Conservation (phyloP, 1,284 basidiomycete species). For the Sanghuangporus weigelae region DNA sequence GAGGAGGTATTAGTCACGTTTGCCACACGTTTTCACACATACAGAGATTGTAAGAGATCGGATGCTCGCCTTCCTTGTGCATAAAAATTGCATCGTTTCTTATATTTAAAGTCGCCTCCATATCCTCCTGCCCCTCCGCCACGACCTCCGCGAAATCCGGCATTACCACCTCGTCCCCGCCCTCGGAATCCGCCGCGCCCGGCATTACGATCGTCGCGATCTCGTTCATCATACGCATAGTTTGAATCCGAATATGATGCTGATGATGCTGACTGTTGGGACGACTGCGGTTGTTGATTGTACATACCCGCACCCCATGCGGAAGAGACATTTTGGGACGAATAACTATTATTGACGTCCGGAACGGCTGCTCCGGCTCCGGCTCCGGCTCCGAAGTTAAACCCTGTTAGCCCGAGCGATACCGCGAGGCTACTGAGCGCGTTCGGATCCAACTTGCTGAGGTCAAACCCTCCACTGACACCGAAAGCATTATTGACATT, state of each 20-base stretch:
- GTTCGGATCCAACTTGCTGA: conserved; percentile 20
- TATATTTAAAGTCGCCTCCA: conserved; percentile 59
- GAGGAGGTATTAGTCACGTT: conserved; percentile 43
- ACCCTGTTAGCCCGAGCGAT: conserved; percentile 12
- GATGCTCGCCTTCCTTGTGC: conserved; percentile 82
- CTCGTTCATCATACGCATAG: conserved; percentile 8
- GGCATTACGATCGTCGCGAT: conserved; percentile 4
- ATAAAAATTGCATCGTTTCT: conserved; percentile 83
- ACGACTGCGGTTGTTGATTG: conserved; percentile 2
- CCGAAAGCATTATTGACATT: conserved; percentile 4
- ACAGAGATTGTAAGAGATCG: conserved; percentile 32
- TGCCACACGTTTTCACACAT: conserved; percentile 13
- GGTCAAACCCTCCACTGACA: conserved; percentile 3
- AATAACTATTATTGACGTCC: background rate
- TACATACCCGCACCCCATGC: background rate
- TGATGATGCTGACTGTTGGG: too few relatives aligned
- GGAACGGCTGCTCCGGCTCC: background rate
- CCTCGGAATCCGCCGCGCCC: conserved; percentile 18
- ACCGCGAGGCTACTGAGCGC: conserved; percentile 17
- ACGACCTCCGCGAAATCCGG: conserved; percentile 28
- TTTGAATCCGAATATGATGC: background rate
- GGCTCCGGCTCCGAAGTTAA: background rate
- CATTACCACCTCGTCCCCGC: conserved; percentile 24
- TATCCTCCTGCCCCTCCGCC: conserved; percentile 39
- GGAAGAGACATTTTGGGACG: background rate